Percentiles rank a stretch among this genome's conserved stretches.
These are phyloP conservation scores for Phytopythium aichiense DNA, from an alignment of 352 stramenopile species.

Conservation along the genomic window DNA sequence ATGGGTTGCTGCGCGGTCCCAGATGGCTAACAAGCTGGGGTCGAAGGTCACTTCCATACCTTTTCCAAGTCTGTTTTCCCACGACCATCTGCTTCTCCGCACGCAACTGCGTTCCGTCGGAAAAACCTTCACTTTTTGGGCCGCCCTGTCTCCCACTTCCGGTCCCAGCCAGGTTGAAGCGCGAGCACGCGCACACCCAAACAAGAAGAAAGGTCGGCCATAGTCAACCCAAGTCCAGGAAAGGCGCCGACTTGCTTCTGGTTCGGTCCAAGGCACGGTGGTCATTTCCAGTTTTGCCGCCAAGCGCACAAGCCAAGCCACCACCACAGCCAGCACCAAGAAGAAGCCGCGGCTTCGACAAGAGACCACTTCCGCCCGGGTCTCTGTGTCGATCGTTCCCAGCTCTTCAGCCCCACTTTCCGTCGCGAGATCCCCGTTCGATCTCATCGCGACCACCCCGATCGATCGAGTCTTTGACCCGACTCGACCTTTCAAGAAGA, in stretches of 20 bases:
- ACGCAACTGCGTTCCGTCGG: background rate
- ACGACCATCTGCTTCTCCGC: background rate
- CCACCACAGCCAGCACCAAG: background rate
- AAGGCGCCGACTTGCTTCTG: background rate
- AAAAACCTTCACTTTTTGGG: slow-evolving; percentile 1
- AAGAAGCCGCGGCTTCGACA: slow-evolving; percentile 1
- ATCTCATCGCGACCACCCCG: background rate
- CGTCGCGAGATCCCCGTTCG: slow-evolving; percentile 1
- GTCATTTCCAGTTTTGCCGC: slow-evolving; percentile 4
- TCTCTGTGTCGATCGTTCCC: background rate
- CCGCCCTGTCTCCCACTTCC: background rate
- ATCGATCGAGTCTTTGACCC: background rate
- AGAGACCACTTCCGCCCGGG: slow-evolving; percentile 1
- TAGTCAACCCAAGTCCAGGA: background rate
- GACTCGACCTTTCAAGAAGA: slow-evolving; percentile 3
- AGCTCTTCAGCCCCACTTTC: background rate
- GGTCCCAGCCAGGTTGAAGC: background rate
- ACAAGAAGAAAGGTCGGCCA: background rate
- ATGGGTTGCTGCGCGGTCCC: background rate
- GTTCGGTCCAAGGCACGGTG: background rate
- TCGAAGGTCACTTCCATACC: background rate
- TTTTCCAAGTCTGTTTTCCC: background rate
- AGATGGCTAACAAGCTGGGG: slow-evolving; percentile 2
- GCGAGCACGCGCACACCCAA: background rate
- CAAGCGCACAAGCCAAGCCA: slow-evolving; percentile 4